Percentiles rank a stretch among this genome's conserved stretches.
phyloP scores from a whole-genome alignment of 805 yeast genomes.

The Priceomyces medius region DNA sequence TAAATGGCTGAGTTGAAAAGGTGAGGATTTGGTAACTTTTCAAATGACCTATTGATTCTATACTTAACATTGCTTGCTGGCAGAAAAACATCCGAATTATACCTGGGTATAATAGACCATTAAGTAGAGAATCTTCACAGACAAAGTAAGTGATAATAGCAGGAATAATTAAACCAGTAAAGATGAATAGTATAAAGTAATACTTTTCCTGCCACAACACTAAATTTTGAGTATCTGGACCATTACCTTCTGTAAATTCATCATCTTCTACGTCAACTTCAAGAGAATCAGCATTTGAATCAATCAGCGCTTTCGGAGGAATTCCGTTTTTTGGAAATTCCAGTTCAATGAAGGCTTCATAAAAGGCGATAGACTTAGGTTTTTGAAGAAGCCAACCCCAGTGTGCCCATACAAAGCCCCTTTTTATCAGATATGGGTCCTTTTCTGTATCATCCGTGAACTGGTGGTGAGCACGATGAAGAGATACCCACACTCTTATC shows the following conservation, averaged over 20 bases:
- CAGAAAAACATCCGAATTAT: slow-evolving; percentile 64
- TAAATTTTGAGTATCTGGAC: slow-evolving; percentile 18
- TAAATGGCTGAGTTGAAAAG: slow-evolving; percentile 53
- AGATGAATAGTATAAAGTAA: slow-evolving; percentile 25
- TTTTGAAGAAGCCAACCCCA: slow-evolving; percentile 81
- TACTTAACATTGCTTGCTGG: slow-evolving; percentile 77
- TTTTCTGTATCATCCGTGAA: slow-evolving; percentile 78
- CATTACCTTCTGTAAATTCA: slow-evolving; percentile 14
- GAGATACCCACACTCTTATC: slow-evolving; percentile 73
- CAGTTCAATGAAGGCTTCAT: slow-evolving; percentile 33
- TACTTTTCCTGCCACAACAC: slow-evolving; percentile 36
- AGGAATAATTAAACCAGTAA: slow-evolving; percentile 34
- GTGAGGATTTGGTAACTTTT: slow-evolving; percentile 55
- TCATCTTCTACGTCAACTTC: slow-evolving; percentile 7
- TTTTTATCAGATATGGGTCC: slow-evolving; percentile 83
- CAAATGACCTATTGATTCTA: slow-evolving; percentile 81
- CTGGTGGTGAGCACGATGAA: slow-evolving; percentile 89
- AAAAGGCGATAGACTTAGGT: slow-evolving; percentile 43
- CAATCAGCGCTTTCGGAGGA: slow-evolving; percentile 30
- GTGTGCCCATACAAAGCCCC: slow-evolving; percentile 81
- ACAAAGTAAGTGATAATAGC: slow-evolving; percentile 19
- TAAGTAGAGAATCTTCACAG: slow-evolving; percentile 29
- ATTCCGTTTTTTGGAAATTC: slow-evolving; percentile 27
- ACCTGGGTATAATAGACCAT: slow-evolving; percentile 67
- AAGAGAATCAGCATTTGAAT: background rate